Evolutionary conservation across 371 early-diverging fungal species (phyloP), one percentile per base, ranked within the genome.

Genomic region (Ordospora pajunii): DNA sequence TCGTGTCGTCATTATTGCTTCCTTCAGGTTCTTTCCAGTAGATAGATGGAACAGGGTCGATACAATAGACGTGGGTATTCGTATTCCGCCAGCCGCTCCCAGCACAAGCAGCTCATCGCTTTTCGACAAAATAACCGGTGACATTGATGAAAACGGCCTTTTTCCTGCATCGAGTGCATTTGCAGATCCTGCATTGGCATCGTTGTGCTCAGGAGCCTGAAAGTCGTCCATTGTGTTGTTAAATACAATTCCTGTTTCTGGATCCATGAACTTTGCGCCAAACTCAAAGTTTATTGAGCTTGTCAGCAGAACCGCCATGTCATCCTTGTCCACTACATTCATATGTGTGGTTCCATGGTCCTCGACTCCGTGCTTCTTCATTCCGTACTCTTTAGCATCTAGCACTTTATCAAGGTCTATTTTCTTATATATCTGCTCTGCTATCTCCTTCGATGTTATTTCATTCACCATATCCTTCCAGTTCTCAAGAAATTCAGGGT

Each of bases 151-250:
- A 43, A 93, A 86, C 0, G 97, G 96, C 40, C 95, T 87, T 80
- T 97, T 97, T 14, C 87, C 83, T 7, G 94, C 91, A 32, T 88
- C 87, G 32, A 90, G 86, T 74, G 87, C 91, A 86, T 96, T 96
- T 0, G 93, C 91, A 23, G 84, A 87, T 12, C 93, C 85, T 10
- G 91, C 92, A 87, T 93, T 93, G 11, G 85, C 83, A 78, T 95
- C 93, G 12, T 90, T 87, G 12, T 83, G 78, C 48, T 89, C 89
- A 37, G 93, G 93, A 23, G 92, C 91, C 54, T 91, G 90, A 80
- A 97, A 98, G 79, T 98, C 97, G 82, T 96, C 96, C 90, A 97
- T 94, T 79, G 95, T 89, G 81, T 96, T 88, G 85, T 98, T 98
- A 43, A 97, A 86, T 43, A 98, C 89, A 27, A 98, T 87, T n/a